Conservation (phyloP, 345 rosid genomes). For the Microthlaspi erraticum region DNA sequence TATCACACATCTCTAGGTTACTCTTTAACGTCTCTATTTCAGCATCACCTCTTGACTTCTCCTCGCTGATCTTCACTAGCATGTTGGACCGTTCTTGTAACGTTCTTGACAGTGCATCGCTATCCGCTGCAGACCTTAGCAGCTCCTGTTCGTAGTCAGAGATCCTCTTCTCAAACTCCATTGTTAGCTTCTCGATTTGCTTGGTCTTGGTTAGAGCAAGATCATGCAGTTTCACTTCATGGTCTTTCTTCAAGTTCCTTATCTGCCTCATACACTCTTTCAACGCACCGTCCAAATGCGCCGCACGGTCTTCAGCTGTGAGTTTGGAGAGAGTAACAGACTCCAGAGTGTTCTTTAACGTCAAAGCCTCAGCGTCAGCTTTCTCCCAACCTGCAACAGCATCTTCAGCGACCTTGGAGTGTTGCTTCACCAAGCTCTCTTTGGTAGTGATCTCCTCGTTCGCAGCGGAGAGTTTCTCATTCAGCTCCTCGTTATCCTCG, state of each 20-base stretch:
- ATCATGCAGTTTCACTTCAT: slow-evolving; percentile 74
- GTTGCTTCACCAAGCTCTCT: slow-evolving; percentile 79
- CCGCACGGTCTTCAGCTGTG: slow-evolving; percentile 76
- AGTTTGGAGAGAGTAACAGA: slow-evolving; percentile 78
- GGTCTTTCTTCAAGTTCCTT: slow-evolving; percentile 83
- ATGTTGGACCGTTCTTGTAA: slow-evolving; percentile 85
- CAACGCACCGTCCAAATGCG: slow-evolving; percentile 87
- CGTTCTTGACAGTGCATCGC: slow-evolving; percentile 70
- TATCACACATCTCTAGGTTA: slow-evolving; percentile 78
- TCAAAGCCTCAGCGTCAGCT: slow-evolving; percentile 84
- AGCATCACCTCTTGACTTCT: slow-evolving; percentile 78
- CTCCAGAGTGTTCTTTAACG: slow-evolving; percentile 71
- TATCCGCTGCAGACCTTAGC: slow-evolving; percentile 75
- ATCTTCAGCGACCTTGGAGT: slow-evolving; percentile 92
- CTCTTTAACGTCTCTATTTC: slow-evolving; percentile 80
- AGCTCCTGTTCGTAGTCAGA: slow-evolving; percentile 69
- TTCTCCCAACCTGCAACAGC: slow-evolving; percentile 95
- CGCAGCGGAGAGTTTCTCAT: slow-evolving; percentile 67
- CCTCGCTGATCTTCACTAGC: slow-evolving; percentile 73
- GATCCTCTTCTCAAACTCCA: slow-evolving; percentile 67
- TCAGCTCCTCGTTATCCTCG: slow-evolving; percentile 65
- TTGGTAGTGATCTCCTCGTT: slow-evolving; percentile 62
- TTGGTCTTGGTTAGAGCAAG: slow-evolving; percentile 59
- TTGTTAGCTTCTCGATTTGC: slow-evolving; percentile 65
- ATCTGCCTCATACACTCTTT: slow-evolving; percentile 94